These are phyloP conservation scores for Ambrosia artemisiifolia DNA, from an alignment of 129 eudicot genomes.

Conservation along the genomic window DNA sequence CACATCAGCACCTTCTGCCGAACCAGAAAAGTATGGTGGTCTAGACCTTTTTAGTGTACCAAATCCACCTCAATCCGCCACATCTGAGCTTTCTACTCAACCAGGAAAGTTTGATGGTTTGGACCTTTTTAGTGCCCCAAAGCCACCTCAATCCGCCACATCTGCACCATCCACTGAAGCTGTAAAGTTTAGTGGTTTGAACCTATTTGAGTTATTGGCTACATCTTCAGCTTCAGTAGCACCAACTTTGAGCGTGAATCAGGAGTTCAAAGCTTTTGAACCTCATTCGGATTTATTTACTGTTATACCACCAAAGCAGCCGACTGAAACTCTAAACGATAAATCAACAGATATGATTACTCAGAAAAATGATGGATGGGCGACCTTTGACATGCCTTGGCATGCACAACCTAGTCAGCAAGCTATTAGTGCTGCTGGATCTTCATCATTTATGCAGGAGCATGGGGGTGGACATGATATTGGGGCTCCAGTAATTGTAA, in stretches of 20 bases:
- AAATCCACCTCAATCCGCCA: slow-evolving; percentile 43
- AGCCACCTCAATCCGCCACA: slow-evolving; percentile 36
- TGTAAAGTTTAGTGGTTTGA: slow-evolving; percentile 40
- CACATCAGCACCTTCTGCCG: slow-evolving; percentile 25
- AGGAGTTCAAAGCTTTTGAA: slow-evolving; percentile 40
- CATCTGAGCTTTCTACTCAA: slow-evolving; percentile 19
- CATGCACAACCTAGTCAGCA: slow-evolving; percentile 33
- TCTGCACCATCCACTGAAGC: slow-evolving; percentile 27
- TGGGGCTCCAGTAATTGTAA: slow-evolving; percentile 31
- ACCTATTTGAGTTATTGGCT: slow-evolving; percentile 51
- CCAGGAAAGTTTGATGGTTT: slow-evolving; percentile 38
- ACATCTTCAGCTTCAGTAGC: slow-evolving; percentile 39
- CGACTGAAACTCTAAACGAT: slow-evolving; percentile 28
- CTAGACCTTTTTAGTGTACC: slow-evolving; percentile 29
- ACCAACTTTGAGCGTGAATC: slow-evolving; percentile 32
- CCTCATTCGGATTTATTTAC: slow-evolving; percentile 43
- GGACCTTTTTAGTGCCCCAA: slow-evolving; percentile 57
- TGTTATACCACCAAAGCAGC: slow-evolving; percentile 37
- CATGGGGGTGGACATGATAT: slow-evolving; percentile 32
- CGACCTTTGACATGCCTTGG: slow-evolving; percentile 81
- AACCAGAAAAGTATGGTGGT: slow-evolving; percentile 26
- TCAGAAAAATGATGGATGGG: slow-evolving; percentile 77
- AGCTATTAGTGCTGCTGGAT: slow-evolving; percentile 33
- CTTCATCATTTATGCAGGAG: slow-evolving; percentile 44
- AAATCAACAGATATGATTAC: slow-evolving; percentile 28